A percentile compares a stretch with the other conserved stretches of the same genome.
These are phyloP conservation scores for Talaromyces pinophilus DNA, from an alignment of 2,329 filamentous ascomycete species.

Conservation along the genomic window DNA sequence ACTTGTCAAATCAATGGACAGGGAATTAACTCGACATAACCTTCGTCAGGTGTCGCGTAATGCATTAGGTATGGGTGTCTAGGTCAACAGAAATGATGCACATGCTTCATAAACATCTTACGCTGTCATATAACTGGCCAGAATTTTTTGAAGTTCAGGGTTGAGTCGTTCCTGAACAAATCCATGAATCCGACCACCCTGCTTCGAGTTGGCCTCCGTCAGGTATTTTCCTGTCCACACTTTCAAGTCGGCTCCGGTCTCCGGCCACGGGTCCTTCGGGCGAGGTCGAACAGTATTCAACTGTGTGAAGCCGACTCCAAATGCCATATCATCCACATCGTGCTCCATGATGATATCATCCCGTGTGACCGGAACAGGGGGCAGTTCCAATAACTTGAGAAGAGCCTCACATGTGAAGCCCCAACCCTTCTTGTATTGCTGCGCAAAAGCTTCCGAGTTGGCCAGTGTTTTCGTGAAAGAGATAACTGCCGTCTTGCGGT, in stretches of 20 bases:
- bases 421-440: slow-evolving; percentile 86
- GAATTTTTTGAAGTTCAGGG: slow-evolving; percentile 56
- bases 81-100: slow-evolving; percentile 9
- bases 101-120: slow-evolving; percentile 16
- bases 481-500: slow-evolving; percentile 90
- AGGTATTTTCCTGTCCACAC: slow-evolving; percentile 81
- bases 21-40: background rate
- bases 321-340: slow-evolving; percentile 91
- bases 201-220: slow-evolving; percentile 72
- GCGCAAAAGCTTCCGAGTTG: slow-evolving; percentile 79
- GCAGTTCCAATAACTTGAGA: slow-evolving; percentile 84
- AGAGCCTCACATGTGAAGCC: slow-evolving; percentile 84
- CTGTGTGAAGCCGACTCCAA: slow-evolving; percentile 90
- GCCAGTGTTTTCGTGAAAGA: slow-evolving; percentile 91
- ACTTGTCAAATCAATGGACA: background rate
- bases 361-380: slow-evolving; percentile 69
- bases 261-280: slow-evolving; percentile 77
- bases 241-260: slow-evolving; percentile 75
- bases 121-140: slow-evolving; percentile 50
- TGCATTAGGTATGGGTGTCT: slow-evolving; percentile 18
- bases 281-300: slow-evolving; percentile 84
- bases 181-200: slow-evolving; percentile 67
- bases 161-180: slow-evolving; percentile 73
- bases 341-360: slow-evolving; percentile 81
- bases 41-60: background rate